Base-by-base conservation (phyloP, 2,329 filamentous ascomycete genomes). In the Fusarium guadeloupense region DNA sequence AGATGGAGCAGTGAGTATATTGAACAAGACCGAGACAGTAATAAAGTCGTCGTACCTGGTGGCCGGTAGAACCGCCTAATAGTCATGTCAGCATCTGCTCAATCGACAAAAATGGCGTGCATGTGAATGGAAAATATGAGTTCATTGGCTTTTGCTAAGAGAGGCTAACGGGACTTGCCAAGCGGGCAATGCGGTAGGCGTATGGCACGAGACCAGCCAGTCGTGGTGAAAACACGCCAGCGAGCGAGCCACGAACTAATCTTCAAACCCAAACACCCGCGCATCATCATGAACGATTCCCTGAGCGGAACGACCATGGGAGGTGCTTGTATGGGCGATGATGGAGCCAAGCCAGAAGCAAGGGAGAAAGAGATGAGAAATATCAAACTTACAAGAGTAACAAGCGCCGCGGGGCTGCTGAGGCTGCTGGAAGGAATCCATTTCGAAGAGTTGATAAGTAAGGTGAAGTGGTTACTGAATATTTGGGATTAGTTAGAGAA, bases 51-150 rank as follows among this genome's bases (percentile, higher is more conserved):
- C 60, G 80, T 89, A 90, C 88, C 88, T 91, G 89, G 77, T 92
- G 90, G 71, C 85, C 85, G 67, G 85, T 82, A 76, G 89, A 87
- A 78, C 89, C 89, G 81, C 89, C 89, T 92, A 77, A 52, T 57
- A 44, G 61, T 58, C 53, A 59, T 26, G 65, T 72, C 50, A 70
- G 67, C 40, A 35, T 30, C 13, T 39, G 34, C 61, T 59, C 48
- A 34, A 33, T 26, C 8, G 4, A 16, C 21, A 17, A n/a, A 5
- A 25, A 14, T 17, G 43, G 52, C 42, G 17, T 45, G 50, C n/a
- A 41, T 21, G 26, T 17, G 26, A 14, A 37, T 20, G 26, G 48
- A 30, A 26, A 28, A 25, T 14, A 26, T 54, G 28, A 34, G 44
- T n/a, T 28, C 26, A 8, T 17, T 23, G 21, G 19, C 31, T 19